Percentiles rank a stretch among this genome's conserved stretches.
phyloP scores from a whole-genome alignment of 73 alveolate species.

The Loxodes magnus region DNA sequence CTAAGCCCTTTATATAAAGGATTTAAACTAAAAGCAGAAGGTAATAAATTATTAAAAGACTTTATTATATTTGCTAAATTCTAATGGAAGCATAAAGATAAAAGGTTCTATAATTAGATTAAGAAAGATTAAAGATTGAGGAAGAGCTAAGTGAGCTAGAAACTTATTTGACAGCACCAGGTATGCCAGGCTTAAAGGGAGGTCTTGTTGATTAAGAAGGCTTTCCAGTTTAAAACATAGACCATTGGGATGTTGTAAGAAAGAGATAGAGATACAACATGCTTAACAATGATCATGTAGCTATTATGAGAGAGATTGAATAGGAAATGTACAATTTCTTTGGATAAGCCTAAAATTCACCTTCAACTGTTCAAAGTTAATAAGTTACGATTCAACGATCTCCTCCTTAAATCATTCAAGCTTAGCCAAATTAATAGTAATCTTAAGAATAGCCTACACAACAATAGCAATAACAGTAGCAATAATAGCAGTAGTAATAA shows the following conservation, averaged over 20 bases:
- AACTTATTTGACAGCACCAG: constrained; percentile 63
- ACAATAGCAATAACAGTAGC: constrained; percentile 23
- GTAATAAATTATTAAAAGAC: too few species aligned
- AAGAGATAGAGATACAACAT: constrained; percentile 56
- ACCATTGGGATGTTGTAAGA: constrained; percentile 45
- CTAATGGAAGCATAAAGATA: too few species aligned
- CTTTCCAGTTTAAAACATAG: constrained; percentile 86
- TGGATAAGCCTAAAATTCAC: constrained; percentile 17
- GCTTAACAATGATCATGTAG: constrained; percentile 80
- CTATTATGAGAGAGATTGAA: constrained; percentile 76
- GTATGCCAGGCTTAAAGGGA: constrained; percentile 87
- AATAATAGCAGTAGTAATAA: constrained; percentile 20
- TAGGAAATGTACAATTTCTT: constrained; percentile 38
- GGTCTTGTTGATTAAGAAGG: constrained; percentile 87
- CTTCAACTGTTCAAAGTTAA: constrained; percentile 31
- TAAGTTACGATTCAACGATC: constrained; percentile 4
- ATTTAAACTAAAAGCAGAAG: too few species aligned
- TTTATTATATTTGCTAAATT: too few species aligned
- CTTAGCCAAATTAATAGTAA: constrained; percentile 8
- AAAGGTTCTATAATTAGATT: constrained; percentile 49
- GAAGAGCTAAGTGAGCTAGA: constrained; percentile 43
- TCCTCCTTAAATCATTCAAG: constrained; percentile 15
- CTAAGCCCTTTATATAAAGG: too few species aligned
- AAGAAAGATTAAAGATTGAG: constrained; percentile 60
- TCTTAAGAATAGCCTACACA: constrained; percentile 9